Conservation (phyloP, 495 filamentous ascomycete species). For the Penicillium paradoxum region DNA sequence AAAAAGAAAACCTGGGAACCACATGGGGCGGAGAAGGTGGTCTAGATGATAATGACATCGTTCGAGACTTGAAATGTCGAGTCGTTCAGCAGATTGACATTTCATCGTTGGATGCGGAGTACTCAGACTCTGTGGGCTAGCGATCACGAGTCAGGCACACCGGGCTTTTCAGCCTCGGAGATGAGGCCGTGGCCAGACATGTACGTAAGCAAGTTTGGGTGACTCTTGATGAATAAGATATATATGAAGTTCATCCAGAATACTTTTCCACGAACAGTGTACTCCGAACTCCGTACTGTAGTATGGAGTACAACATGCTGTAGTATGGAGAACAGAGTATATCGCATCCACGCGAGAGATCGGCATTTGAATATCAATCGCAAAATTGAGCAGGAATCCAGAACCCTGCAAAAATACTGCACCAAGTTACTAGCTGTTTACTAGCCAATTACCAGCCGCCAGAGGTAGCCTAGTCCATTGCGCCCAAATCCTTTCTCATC, state of each 20-base stretch:
- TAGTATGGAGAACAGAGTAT: too few relatives aligned
- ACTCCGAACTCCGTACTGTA: too few relatives aligned
- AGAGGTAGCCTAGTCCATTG: not conserved
- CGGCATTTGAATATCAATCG: not conserved
- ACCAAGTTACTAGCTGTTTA: not conserved
- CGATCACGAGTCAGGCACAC: conserved; percentile 1
- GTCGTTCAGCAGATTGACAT: conserved; percentile 2
- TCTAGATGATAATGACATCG: conserved; percentile 4
- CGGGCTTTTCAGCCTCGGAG: too few relatives aligned
- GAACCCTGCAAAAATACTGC: not conserved
- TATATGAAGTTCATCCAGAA: too few relatives aligned
- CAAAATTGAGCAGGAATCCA: not conserved
- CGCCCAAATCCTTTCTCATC: too few relatives aligned
- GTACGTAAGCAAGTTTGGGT: too few relatives aligned
- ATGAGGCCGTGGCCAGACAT: too few relatives aligned
- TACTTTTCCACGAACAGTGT: too few relatives aligned
- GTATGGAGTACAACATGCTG: too few relatives aligned
- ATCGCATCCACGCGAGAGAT: too few relatives aligned
- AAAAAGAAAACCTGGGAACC: not conserved
- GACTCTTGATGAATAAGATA: too few relatives aligned
- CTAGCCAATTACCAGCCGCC: not conserved
- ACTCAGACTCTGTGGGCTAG: not conserved
- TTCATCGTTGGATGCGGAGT: conserved; percentile 6
- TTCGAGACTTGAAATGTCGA: not conserved
- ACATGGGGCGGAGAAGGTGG: not conserved